Conservation (phyloP, 805 yeast species). For the Komagataella ulmi region DNA sequence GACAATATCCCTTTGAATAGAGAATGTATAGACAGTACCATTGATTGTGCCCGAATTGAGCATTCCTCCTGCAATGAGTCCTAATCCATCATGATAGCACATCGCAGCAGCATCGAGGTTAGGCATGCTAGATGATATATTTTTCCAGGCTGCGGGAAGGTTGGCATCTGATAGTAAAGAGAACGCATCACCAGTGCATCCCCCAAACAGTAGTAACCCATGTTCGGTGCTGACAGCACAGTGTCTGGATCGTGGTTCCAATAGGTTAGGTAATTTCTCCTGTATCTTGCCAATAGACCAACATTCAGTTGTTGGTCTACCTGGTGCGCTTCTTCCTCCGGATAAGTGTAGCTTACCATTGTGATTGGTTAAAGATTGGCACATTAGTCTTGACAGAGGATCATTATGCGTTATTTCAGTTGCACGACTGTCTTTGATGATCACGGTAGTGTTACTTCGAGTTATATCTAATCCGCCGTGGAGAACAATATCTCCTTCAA, state of each 20-base stretch:
- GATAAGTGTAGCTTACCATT: conserved; percentile 23
- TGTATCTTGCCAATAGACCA: conserved; percentile 20
- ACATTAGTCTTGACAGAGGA: conserved; percentile 31
- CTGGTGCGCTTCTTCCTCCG: conserved; percentile 64
- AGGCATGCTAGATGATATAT: conserved; percentile 1
- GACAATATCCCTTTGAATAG: not conserved
- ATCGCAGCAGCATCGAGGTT: conserved; percentile 23
- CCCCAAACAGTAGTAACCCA: conserved; percentile 38
- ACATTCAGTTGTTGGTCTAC: conserved; percentile 25
- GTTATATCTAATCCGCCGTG: conserved; percentile 27
- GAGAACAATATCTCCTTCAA: conserved; percentile 6
- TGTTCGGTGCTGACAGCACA: conserved; percentile 17
- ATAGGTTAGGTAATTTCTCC: conserved; percentile 18
- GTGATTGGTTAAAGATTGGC: conserved; percentile 36
- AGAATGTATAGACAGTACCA: not conserved
- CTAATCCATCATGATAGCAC: conserved; percentile 17
- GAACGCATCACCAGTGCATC: conserved; percentile 10
- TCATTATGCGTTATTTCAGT: conserved; percentile 4
- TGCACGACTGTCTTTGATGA: conserved; percentile 1
- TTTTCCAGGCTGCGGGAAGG: not conserved
- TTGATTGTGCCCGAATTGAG: conserved; percentile 7
- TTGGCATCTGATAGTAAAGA: not conserved
- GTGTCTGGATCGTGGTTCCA: conserved; percentile 39
- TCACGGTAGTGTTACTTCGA: conserved; percentile 12
- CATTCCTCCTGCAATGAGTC: conserved; percentile 38